These are phyloP conservation scores for Dillenia suffruticosa DNA, from an alignment of 164 flowering plant species.

Conservation along the genomic window DNA sequence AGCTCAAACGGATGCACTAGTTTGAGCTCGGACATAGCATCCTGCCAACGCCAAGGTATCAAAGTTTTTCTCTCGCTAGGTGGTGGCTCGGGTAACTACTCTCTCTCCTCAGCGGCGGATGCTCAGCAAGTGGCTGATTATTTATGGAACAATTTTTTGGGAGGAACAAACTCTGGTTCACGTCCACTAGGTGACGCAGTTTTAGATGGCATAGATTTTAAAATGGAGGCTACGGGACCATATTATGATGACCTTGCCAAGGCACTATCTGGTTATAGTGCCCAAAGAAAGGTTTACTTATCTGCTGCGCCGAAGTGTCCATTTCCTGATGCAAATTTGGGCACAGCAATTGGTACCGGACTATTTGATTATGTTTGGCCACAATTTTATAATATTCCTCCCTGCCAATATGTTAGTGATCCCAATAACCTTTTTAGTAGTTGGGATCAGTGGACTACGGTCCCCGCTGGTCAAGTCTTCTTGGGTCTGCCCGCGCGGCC, in stretches of 20 bases:
- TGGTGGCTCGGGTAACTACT: not conserved
- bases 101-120: not conserved
- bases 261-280: not conserved
- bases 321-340: slow-evolving; percentile 5
- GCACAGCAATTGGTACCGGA: not conserved
- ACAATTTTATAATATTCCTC: not conserved
- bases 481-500: not conserved
- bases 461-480: slow-evolving; percentile 7
- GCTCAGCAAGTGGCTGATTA: slow-evolving; percentile 3
- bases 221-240: not conserved
- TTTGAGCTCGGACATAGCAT: not conserved
- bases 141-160: slow-evolving; percentile 5
- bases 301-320: slow-evolving; percentile 10
- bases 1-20: too few species aligned
- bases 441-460: slow-evolving; percentile 11
- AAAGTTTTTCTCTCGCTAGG: slow-evolving; percentile 4
- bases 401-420: not conserved
- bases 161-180: slow-evolving; percentile 1
- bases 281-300: slow-evolving; percentile 1
- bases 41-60: slow-evolving; percentile 1
- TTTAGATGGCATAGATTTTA: slow-evolving; percentile 1
- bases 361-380: too few species aligned
- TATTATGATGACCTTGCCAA: slow-evolving; percentile 1
- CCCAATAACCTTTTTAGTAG: not conserved
- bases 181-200: slow-evolving; percentile 7